Evolutionary conservation across 179 eudicot species (phyloP).

Genomic region (Actinidia polygama): DNA sequence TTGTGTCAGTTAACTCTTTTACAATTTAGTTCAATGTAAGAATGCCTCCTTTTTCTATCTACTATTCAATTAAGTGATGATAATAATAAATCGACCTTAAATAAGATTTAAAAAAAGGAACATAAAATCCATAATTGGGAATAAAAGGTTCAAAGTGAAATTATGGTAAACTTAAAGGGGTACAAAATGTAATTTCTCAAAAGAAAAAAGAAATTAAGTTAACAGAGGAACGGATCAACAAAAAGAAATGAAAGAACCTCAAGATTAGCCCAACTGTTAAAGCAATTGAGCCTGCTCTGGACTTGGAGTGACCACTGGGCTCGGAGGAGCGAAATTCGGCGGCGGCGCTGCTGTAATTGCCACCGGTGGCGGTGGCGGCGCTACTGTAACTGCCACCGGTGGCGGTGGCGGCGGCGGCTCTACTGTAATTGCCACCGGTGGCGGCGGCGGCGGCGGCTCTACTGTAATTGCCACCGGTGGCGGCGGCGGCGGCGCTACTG

Average conservation of each 20-base stretch:
- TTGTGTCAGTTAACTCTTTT: no score
- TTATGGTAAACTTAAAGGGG: no score
- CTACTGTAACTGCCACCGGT: constrained; percentile 15
- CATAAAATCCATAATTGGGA: no score
- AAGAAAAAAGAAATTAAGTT: neutral
- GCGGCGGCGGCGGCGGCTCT: constrained; percentile 23
- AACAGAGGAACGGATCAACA: neutral
- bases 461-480: neutral
- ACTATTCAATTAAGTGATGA: no score
- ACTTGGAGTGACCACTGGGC: constrained; percentile 51
- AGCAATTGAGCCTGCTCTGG: constrained; percentile 40
- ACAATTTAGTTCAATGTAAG: no score
- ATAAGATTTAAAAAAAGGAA: no score
- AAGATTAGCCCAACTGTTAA: neutral
- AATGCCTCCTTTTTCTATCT: no score
- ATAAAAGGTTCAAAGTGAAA: no score
- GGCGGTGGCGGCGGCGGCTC: constrained; percentile 31
- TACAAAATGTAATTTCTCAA: no score
- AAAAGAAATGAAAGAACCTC: neutral
- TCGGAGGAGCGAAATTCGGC: constrained; percentile 41
- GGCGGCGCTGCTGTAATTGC: constrained; percentile 25
- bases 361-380: constrained; percentile 29
- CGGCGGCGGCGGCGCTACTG: no score
- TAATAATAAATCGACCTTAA: no score
- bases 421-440: neutral